A percentile compares a stretch with the other conserved stretches of the same genome.
phyloP scores from a whole-genome alignment of 225 moss, liverwort and hornwort species.

The Lunularia cruciata region DNA sequence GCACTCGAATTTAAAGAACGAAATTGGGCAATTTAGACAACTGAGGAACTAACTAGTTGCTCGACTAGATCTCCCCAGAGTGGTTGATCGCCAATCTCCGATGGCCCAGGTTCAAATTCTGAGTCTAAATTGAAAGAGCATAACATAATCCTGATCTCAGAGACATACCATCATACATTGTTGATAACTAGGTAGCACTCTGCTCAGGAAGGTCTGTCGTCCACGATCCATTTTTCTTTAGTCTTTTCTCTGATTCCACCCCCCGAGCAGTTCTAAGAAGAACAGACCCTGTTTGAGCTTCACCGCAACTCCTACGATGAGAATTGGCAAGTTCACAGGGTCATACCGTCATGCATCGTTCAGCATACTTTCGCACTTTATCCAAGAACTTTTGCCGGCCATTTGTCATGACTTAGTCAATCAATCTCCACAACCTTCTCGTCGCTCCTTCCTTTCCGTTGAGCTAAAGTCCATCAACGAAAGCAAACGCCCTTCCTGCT shows the following conservation, averaged over 20 bases:
- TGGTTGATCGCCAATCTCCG: too few relatives aligned
- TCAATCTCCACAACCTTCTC: not conserved
- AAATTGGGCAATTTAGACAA: too few relatives aligned
- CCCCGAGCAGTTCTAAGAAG: conserved; percentile 1
- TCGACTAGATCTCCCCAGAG: too few relatives aligned
- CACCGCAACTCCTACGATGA: not conserved
- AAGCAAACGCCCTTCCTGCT: not conserved
- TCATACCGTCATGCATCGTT: conserved; percentile 18
- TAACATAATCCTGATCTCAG: not conserved
- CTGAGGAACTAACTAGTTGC: too few relatives aligned
- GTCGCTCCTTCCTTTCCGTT: not conserved
- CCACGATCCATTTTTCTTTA: conserved; percentile 6
- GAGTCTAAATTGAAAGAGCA: not conserved
- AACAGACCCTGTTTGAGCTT: conserved; percentile 5
- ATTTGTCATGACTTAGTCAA: conserved; percentile 12
- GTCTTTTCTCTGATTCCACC: not conserved
- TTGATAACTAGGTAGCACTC: conserved; percentile 4
- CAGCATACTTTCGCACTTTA: conserved; percentile 17
- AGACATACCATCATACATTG: conserved; percentile 22
- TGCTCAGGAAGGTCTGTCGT: conserved; percentile 19
- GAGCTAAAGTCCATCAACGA: not conserved
- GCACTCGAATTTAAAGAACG: too few relatives aligned
- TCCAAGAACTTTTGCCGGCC: conserved; percentile 12
- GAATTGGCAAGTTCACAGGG: not conserved
- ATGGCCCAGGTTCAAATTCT: not conserved